phyloP scores from a whole-genome alignment of 192 early-diverging fungal species.

The Backusella parvicylindrica region DNA sequence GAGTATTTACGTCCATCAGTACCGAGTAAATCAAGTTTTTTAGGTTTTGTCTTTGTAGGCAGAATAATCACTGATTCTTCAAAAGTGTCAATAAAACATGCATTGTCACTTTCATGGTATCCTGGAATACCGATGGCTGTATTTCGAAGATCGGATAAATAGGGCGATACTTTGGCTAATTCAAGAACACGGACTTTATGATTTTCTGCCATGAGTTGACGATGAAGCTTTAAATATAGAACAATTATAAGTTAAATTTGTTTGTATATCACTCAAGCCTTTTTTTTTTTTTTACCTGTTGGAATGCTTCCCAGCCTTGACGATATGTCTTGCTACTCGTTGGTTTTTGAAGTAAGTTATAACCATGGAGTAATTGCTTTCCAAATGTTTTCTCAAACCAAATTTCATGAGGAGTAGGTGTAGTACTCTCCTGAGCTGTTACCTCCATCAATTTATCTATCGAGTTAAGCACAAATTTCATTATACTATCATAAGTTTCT shows the following conservation, averaged over 20 bases:
- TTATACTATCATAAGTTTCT: constrained; percentile 49
- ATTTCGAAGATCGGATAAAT: constrained; percentile 41
- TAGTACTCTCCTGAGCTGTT: constrained; percentile 34
- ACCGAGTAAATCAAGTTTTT: constrained; percentile 66
- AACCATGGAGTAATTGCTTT: constrained; percentile 49
- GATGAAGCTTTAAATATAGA: constrained; percentile 42
- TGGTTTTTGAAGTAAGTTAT: constrained; percentile 43
- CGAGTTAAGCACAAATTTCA: constrained; percentile 54
- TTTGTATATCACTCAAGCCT: not conserved
- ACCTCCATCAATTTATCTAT: constrained; percentile 52
- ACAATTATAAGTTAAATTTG: not conserved
- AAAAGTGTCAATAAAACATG: constrained; percentile 51
- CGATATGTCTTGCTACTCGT: constrained; percentile 38
- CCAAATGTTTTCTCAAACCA: constrained; percentile 62
- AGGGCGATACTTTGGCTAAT: constrained; percentile 57
- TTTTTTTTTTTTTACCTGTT: constrained; percentile 42
- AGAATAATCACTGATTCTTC: constrained; percentile 49
- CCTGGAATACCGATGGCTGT: constrained; percentile 54
- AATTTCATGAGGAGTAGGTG: constrained; percentile 58
- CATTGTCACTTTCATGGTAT: constrained; percentile 11
- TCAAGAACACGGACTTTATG: constrained; percentile 53
- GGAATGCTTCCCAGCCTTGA: constrained; percentile 55
- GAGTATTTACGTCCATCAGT: constrained; percentile 55
- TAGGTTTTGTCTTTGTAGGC: constrained; percentile 92
- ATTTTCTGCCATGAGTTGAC: constrained; percentile 53